A percentile compares a stretch with the other conserved stretches of the same genome.
Evolutionary conservation across 176 grass and related monocot species (phyloP).

Genomic region (Bothriochloa decipiens): DNA sequence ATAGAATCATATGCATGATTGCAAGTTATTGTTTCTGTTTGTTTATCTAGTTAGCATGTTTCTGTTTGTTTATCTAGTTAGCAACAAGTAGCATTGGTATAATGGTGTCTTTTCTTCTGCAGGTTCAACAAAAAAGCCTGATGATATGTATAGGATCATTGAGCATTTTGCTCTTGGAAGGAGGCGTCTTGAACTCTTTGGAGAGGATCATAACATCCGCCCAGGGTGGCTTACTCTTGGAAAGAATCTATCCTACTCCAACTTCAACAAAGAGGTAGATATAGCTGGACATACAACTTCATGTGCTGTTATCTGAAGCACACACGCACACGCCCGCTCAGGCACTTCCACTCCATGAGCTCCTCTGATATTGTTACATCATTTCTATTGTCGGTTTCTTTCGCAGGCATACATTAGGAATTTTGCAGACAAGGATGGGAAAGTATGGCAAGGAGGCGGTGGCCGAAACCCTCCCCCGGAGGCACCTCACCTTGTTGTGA

Average conservation of each 20-base stretch:
- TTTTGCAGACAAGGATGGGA: slow-evolving; percentile 79
- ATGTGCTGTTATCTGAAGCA: background rate
- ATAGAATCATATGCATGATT: slow-evolving; percentile 20
- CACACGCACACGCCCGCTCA: too few relatives aligned
- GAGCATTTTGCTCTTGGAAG: slow-evolving; percentile 98
- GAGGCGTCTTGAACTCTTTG: slow-evolving; percentile 89
- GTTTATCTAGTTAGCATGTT: background rate
- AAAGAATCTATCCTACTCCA: slow-evolving; percentile 88
- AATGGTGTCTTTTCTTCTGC: slow-evolving; percentile 7
- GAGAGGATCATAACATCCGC: slow-evolving; percentile 95
- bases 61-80: background rate
- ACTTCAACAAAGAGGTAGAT: slow-evolving; percentile 89
- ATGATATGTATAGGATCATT: slow-evolving; percentile 97
- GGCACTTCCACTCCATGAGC: background rate
- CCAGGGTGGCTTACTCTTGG: slow-evolving; percentile 92
- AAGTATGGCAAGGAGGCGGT: slow-evolving; percentile 88
- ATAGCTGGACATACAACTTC: background rate
- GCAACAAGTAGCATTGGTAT: background rate
- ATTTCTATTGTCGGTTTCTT: slow-evolving; percentile 9
- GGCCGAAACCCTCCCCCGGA: slow-evolving; percentile 95
- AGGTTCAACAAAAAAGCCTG: slow-evolving; percentile 95
- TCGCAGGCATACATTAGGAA: slow-evolving; percentile 66
- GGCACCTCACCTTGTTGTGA: slow-evolving; percentile 82
- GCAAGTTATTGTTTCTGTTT: background rate
- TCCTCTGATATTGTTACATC: background rate